These are phyloP conservation scores for Lyophyllum atratum DNA, from an alignment of 768 basidiomycete genomes.

Conservation along the genomic window DNA sequence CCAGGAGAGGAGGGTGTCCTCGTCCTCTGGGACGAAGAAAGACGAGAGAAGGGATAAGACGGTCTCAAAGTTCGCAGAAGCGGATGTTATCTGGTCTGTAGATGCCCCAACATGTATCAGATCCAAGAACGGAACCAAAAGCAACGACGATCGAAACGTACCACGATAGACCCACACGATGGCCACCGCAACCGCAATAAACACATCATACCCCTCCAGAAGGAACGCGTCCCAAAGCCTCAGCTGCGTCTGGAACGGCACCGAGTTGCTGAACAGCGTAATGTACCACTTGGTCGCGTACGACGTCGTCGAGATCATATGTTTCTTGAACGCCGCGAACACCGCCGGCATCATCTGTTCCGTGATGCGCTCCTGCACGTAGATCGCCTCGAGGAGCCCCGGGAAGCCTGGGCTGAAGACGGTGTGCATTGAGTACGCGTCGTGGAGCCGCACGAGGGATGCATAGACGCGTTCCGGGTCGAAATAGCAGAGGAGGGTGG, in stretches of 20 bases:
- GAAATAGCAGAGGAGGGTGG: constrained; percentile 92
- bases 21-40: constrained; percentile 92
- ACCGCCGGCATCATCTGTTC: constrained; percentile 89
- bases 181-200: constrained; percentile 81
- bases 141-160: constrained; percentile 44
- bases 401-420: constrained; percentile 96
- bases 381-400: constrained; percentile 93
- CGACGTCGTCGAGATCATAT: constrained; percentile 90
- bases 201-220: constrained; percentile 87
- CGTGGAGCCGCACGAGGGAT: constrained; percentile 85
- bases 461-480: constrained; percentile 88
- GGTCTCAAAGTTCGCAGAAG: constrained; percentile 85
- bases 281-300: constrained; percentile 99
- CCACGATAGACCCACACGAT: constrained; percentile 92
- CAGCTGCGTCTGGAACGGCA: constrained; percentile 94
- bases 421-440: constrained; percentile 82
- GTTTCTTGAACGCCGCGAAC: constrained; percentile 80
- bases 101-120: neutral
- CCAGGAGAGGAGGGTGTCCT: constrained; percentile 82
- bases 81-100: constrained; percentile 81
- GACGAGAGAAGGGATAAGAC: constrained; percentile 89
- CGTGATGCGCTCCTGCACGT: constrained; percentile 89
- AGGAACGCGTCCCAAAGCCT: constrained; percentile 95
- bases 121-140: neutral
- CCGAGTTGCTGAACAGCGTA: constrained; percentile 92